Base-by-base conservation (phyloP, 768 basidiomycete genomes). In the Tulasnella sp. region DNA sequence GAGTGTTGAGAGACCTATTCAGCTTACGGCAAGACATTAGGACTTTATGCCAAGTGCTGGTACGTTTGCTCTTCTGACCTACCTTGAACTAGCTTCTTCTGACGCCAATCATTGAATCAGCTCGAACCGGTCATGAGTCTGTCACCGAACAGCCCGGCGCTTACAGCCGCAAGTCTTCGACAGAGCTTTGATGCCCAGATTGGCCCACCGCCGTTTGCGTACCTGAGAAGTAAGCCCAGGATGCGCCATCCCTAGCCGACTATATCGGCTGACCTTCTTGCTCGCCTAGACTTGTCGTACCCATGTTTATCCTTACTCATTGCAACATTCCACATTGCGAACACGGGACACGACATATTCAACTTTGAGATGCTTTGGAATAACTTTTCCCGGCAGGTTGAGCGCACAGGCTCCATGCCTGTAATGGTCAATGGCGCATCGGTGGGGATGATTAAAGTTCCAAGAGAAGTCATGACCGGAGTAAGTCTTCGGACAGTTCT, bases 341-440 rank as follows among this genome's bases (percentile, higher is more conserved):
- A 90, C 13, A 89, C 90, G 7, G 96, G 96, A 0, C 91, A 95
- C 79, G 87, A 92, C 26, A 85, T 85, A 18, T 91, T 98, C 84
- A 98, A 93, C 40, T 97, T 99, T 82, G 94, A 96, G 81, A 95
- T 96, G 91, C 88, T 97, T 10, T 88, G 92, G 79, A 93, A 94
- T 74, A 86, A 87, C 42, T 95, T 96, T 83, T 89, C 90, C 29
- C 88, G 91, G 79, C 92, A 93, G 84, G 88, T 92, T 26, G 90
- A 91, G 29, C 87, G 90, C 29, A 92, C 93, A 7, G 86, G 87
- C 13, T 89, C 91, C 10, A 92, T 93, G 0, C 93, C 94, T 0
- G 88, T 95, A 26, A 90, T 91, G 74, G 83, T 93, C 61, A 89
- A 90, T 80, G 91, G 93, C 83, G 73, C 11, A 82, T 82, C 61